A percentile compares a stretch with the other conserved stretches of the same genome.
Conservation (phyloP, 257 asterid species). For the Pogostemon cablin region DNA sequence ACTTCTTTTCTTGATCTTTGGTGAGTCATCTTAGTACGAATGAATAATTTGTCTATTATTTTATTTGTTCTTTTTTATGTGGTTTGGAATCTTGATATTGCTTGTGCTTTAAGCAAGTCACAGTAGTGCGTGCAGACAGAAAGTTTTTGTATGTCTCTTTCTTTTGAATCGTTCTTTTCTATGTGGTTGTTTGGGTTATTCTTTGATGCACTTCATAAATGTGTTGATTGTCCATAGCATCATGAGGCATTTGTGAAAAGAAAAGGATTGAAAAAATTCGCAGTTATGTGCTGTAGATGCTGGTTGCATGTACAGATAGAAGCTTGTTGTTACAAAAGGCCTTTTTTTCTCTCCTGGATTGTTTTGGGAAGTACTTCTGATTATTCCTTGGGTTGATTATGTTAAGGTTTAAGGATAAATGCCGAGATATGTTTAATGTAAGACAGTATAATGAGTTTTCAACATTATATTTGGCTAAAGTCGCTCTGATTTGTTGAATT, state of each 20-base stretch:
- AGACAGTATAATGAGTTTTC: constrained; percentile 40
- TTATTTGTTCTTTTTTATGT: constrained; percentile 39
- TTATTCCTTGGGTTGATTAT: constrained; percentile 39
- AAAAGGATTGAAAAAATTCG: neutral
- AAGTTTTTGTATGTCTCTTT: constrained; percentile 37
- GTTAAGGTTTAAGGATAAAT: constrained; percentile 53
- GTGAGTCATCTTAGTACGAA: constrained; percentile 20
- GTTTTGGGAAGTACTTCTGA: constrained; percentile 39
- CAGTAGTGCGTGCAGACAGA: constrained; percentile 31
- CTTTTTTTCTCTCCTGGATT: constrained; percentile 41
- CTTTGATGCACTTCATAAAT: constrained; percentile 29
- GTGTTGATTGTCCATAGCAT: constrained; percentile 35
- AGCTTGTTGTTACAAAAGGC: constrained; percentile 43
- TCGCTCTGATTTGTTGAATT: constrained; percentile 26
- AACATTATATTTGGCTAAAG: constrained; percentile 12
- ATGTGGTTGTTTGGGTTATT: constrained; percentile 33
- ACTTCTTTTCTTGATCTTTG: constrained; percentile 30
- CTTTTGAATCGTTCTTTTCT: constrained; percentile 35
- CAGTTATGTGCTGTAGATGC: constrained; percentile 38
- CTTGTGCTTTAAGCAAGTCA: constrained; percentile 64
- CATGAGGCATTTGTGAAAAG: constrained; percentile 29
- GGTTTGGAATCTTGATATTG: constrained; percentile 59
- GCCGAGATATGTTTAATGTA: constrained; percentile 47
- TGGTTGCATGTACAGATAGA: constrained; percentile 43
- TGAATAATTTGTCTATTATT: constrained; percentile 26